Percentiles rank a stretch among this genome's conserved stretches.
These are phyloP conservation scores for Incumbomyces lentus DNA, from an alignment of 2,329 filamentous ascomycete genomes.

Conservation along the genomic window DNA sequence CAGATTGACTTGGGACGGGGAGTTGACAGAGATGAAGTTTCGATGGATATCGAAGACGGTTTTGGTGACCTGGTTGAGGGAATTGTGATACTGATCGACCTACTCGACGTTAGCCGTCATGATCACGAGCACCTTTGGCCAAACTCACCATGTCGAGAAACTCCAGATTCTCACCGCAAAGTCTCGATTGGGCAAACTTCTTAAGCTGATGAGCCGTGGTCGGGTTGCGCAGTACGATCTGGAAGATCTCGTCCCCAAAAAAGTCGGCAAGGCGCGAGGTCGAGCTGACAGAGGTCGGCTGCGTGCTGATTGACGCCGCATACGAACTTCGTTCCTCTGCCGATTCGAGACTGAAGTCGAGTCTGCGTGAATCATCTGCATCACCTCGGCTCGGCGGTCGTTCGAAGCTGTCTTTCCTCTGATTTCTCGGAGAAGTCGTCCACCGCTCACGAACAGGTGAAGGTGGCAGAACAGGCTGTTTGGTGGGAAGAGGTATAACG, in stretches of 20 bases:
- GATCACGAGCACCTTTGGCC: neutral
- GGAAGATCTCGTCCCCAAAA: conserved; percentile 41
- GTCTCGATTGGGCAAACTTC: conserved; percentile 39
- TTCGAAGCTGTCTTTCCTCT: neutral
- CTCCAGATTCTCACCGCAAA: conserved; percentile 42
- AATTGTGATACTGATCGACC: conserved; percentile 34
- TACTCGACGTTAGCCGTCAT: conserved; percentile 21
- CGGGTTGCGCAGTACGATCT: conserved; percentile 41
- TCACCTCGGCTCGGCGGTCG: neutral
- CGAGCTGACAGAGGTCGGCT: conserved; percentile 7
- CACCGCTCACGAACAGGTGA: neutral
- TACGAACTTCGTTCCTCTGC: conserved; percentile 10
- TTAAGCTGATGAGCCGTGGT: conserved; percentile 38
- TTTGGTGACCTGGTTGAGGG: conserved; percentile 36
- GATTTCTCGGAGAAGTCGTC: neutral
- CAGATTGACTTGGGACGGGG: conserved; percentile 32
- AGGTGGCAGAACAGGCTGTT: neutral
- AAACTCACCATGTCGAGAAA: conserved; percentile 41
- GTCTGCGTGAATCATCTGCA: conserved; percentile 10
- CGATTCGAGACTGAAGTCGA: conserved; percentile 11
- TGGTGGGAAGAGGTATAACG: neutral
- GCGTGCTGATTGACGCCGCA: conserved; percentile 10
- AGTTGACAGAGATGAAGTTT: conserved; percentile 31
- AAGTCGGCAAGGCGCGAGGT: conserved; percentile 30
- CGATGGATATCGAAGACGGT: conserved; percentile 38